phyloP scores from a whole-genome alignment of 805 yeast species.

The Candida bentonensis region DNA sequence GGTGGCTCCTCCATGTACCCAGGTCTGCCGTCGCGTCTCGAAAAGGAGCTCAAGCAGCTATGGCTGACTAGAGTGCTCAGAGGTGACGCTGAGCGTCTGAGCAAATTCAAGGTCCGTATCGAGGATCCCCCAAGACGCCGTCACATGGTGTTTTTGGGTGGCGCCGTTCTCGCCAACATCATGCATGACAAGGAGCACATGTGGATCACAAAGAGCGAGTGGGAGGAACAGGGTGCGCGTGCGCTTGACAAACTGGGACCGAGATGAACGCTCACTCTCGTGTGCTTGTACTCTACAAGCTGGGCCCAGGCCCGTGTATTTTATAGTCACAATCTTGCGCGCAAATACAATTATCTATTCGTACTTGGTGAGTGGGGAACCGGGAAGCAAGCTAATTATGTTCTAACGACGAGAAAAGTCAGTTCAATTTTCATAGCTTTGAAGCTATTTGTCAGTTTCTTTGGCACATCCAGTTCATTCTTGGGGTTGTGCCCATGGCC shows the following conservation, averaged over 20 bases:
- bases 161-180: conserved; percentile 93
- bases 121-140: conserved; percentile 98
- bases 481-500: no score
- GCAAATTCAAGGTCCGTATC: conserved; percentile 84
- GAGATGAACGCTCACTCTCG: no score
- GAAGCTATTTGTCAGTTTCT: no score
- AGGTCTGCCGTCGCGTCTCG: conserved; percentile 89
- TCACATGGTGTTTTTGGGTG: conserved; percentile 98
- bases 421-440: no score
- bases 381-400: no score
- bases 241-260: conserved; percentile 84
- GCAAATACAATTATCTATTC: no score
- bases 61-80: conserved; percentile 85
- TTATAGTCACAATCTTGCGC: no score
- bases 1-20: conserved; percentile 99
- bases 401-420: no score
- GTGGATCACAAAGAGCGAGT: conserved; percentile 94
- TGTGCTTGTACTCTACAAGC: no score
- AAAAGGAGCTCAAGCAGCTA: conserved; percentile 88
- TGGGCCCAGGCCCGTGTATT: no score
- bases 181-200: conserved; percentile 98
- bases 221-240: conserved; percentile 94
- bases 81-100: conserved; percentile 71
- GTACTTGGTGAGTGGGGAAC: no score
- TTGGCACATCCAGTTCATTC: no score